These are phyloP conservation scores for Emergomyces orientalis DNA, from an alignment of 2,329 filamentous ascomycete species.

Conservation along the genomic window DNA sequence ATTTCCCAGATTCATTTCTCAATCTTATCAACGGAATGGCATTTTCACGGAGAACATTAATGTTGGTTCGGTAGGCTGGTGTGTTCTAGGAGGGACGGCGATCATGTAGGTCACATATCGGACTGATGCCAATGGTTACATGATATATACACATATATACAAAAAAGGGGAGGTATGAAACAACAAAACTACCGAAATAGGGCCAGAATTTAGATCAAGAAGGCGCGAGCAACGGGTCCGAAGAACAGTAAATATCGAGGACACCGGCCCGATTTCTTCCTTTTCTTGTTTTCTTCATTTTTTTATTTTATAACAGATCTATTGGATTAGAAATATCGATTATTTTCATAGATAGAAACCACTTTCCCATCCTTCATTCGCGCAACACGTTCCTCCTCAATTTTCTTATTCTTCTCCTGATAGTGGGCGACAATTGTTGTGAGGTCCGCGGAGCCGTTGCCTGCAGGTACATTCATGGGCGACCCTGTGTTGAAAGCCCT, in stretches of 20 bases:
- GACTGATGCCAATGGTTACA: too few relatives aligned
- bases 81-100: background rate
- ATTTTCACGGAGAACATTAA: background rate
- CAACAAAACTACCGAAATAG: background rate
- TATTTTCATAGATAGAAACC: constrained; percentile 36
- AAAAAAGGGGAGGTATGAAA: constrained; percentile 11
- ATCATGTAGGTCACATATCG: too few relatives aligned
- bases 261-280: background rate
- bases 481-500: constrained; percentile 55
- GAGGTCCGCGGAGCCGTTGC: constrained; percentile 49
- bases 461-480: constrained; percentile 56
- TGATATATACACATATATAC: background rate
- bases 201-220: background rate
- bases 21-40: background rate
- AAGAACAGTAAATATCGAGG: background rate
- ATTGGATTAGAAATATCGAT: constrained; percentile 18
- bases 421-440: constrained; percentile 54
- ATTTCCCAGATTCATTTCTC: background rate
- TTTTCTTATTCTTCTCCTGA: constrained; percentile 47
- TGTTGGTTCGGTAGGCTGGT: background rate
- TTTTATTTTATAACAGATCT: background rate
- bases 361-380: constrained; percentile 38
- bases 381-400: constrained; percentile 47
- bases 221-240: background rate
- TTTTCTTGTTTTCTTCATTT: background rate